A percentile compares a stretch with the other conserved stretches of the same genome.
These are phyloP conservation scores for Nemania sp. DNA, from an alignment of 2,329 filamentous ascomycete genomes.

Conservation along the genomic window DNA sequence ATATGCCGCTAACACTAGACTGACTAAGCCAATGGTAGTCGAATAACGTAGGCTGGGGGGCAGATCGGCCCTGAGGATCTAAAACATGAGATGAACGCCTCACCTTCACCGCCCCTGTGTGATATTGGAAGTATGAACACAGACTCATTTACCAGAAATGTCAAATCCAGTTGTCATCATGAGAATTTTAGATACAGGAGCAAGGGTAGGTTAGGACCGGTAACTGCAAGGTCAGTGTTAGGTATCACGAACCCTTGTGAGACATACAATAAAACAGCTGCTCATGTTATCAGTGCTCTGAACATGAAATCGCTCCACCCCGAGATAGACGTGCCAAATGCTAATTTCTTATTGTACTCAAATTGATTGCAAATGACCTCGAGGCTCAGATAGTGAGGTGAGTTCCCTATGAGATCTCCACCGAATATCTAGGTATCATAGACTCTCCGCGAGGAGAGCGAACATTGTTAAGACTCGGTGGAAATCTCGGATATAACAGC, in stretches of 20 bases:
- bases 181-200: not conserved
- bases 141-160: not conserved
- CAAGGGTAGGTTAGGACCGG: not conserved
- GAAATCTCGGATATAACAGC: slow-evolving; percentile 13
- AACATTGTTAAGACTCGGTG: slow-evolving; percentile 5
- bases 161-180: not conserved
- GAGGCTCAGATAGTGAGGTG: not conserved
- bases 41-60: not conserved
- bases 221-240: slow-evolving; percentile 3
- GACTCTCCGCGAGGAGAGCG: not conserved
- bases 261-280: not conserved
- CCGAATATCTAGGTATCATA: not conserved
- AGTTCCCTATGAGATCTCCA: not conserved
- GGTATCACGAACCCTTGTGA: not conserved
- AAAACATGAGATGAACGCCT: slow-evolving; percentile 7
- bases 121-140: not conserved
- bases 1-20: slow-evolving; percentile 5
- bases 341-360: not conserved
- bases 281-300: slow-evolving; percentile 1
- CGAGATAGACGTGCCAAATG: not conserved
- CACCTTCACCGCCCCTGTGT: slow-evolving; percentile 22
- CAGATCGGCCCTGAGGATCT: slow-evolving; percentile 1
- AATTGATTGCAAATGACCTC: slow-evolving; percentile 7
- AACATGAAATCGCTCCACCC: not conserved
- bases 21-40: not conserved